Evolutionary conservation across 371 early-diverging fungal species (phyloP).

Genomic region (Lichtheimia ramosa): DNA sequence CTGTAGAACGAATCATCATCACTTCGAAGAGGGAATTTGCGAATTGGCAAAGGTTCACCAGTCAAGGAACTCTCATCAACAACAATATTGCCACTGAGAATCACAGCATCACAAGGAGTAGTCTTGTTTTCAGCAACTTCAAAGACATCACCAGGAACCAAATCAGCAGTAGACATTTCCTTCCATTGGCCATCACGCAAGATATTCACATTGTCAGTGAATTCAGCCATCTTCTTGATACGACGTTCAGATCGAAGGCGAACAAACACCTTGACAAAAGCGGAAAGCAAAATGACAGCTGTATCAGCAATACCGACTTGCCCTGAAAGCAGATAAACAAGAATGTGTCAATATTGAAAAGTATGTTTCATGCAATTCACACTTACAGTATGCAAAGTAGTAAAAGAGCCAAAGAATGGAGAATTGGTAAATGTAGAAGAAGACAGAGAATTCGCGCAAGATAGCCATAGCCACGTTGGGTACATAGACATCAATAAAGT

Average conservation of each 20-base stretch:
- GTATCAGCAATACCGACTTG: slow-evolving; percentile 71
- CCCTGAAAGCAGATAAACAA: slow-evolving; percentile 45
- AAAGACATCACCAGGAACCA: slow-evolving; percentile 72
- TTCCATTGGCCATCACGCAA: slow-evolving; percentile 63
- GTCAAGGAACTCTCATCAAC: slow-evolving; percentile 85
- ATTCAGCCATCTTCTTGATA: slow-evolving; percentile 62
- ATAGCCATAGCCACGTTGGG: slow-evolving; percentile 51
- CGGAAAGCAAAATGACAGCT: slow-evolving; percentile 62
- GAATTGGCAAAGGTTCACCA: slow-evolving; percentile 84
- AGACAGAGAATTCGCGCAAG: slow-evolving; percentile 50
- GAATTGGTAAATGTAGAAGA: slow-evolving; percentile 77
- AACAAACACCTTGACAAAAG: slow-evolving; percentile 62
- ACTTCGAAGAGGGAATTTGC: slow-evolving; percentile 64
- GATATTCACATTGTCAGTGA: slow-evolving; percentile 36
- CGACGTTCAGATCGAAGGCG: slow-evolving; percentile 60
- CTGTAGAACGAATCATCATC: slow-evolving; percentile 40
- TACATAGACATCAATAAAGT: slow-evolving; percentile 63
- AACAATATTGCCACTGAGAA: slow-evolving; percentile 71
- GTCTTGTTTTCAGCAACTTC: slow-evolving; percentile 23
- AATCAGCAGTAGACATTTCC: slow-evolving; percentile 42
- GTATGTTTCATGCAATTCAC: no score
- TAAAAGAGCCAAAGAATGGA: slow-evolving; percentile 74
- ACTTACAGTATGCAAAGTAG: slow-evolving; percentile 6
- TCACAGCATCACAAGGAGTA: slow-evolving; percentile 65
- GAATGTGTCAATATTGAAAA: slow-evolving; percentile 14